Percentiles rank a stretch among this genome's conserved stretches.
Conservation (phyloP, 106 monocot species). For the Dendrobium catenatum region DNA sequence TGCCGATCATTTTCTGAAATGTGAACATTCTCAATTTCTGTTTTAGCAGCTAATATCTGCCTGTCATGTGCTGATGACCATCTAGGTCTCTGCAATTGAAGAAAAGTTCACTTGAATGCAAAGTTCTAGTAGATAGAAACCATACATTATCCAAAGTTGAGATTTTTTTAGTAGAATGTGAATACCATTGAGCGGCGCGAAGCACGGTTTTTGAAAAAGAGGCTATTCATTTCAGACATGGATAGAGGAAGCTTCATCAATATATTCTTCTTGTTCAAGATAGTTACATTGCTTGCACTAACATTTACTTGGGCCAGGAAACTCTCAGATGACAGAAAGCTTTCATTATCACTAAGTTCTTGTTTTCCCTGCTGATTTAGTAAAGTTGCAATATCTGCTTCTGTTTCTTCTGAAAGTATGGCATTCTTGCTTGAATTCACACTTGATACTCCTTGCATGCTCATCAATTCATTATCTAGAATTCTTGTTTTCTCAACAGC, state of each 20-base stretch:
- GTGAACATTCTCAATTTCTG: slow-evolving; percentile 37
- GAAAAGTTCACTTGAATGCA: not conserved
- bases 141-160: not conserved
- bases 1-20: slow-evolving; percentile 16
- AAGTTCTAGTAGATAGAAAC: not conserved
- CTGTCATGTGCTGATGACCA: slow-evolving; percentile 40
- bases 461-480: not conserved
- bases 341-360: not conserved
- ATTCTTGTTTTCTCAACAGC: not conserved
- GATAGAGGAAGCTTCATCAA: slow-evolving; percentile 15
- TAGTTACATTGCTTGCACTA: not conserved
- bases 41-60: slow-evolving; percentile 32
- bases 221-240: slow-evolving; percentile 25
- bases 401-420: not conserved
- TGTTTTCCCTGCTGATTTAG: not conserved
- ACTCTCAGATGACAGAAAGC: not conserved
- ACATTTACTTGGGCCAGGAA: not conserved
- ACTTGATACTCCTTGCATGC: not conserved
- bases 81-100: slow-evolving; percentile 36
- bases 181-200: slow-evolving; percentile 28
- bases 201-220: slow-evolving; percentile 24
- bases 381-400: too few relatives aligned
- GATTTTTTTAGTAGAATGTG: not conserved
- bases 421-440: not conserved
- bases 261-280: slow-evolving; percentile 7